Base-by-base conservation (phyloP, 208 protist species). In the Phytomonas sp. region DNA sequence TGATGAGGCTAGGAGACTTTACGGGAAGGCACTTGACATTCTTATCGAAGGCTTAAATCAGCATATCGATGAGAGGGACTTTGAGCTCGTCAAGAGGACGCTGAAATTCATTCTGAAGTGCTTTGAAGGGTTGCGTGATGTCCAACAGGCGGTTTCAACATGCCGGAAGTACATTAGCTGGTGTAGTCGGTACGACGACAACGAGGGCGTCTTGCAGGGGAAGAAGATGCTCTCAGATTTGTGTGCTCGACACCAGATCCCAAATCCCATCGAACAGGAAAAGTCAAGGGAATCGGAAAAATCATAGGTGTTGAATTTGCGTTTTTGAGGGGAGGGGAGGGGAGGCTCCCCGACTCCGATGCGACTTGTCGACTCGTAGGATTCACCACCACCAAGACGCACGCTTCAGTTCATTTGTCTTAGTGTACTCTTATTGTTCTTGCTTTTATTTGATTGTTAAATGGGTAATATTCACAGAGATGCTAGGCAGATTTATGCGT, bases 11-110 rank as follows among this genome's bases (percentile, higher is more conserved):
- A 79, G 74, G 69, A 81, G 85, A 72, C 62, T 86, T 34, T 96
- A 84, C 69, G 86, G 72, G 37, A 91, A 85, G 71, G 91, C 80
- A 62, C 86, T 96, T 62, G 91, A 96, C 76, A 77, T 83, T 6
- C 73, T 95, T 29, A 91, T 96, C 46, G 91, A 93, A 66, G 88
- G 73, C 0, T 76, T 96, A 6, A 91, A 92, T 75, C 60, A 75
- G 68, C 88, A 96, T 77, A 92, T 94, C 72, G 91, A 96, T 60
- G 91, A 93, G 60, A 87, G 84, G 46, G 89, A 94, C 74, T 81
- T 85, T 32, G 74, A 80, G 0, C 62, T 82, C 13, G 91, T 94
- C 4, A 96, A 96, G 77, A 74, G 65, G 28, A 92, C 85, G 28
- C 81, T 96, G 31, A 46, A 80, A 67, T 66, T 74, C 31, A 87